Percentiles rank a stretch among this genome's conserved stretches.
Conservation (phyloP, 768 basidiomycete genomes). For the Auricularia sp. region DNA sequence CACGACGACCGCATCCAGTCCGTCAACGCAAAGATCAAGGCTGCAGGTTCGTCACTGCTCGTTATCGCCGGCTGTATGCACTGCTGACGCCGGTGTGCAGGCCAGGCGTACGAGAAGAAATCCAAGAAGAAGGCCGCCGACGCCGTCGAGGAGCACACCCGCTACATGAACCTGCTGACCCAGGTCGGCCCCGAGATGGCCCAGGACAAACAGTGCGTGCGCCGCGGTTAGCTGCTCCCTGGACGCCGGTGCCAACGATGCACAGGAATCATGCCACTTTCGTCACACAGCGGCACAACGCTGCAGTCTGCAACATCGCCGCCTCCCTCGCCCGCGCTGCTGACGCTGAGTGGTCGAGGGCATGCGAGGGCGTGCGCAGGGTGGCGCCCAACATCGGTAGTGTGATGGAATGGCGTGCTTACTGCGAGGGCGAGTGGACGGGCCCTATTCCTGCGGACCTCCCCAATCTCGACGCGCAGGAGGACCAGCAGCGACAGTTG, state of each 20-base stretch:
- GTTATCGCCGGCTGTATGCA: not conserved
- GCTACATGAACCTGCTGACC: conserved; percentile 65
- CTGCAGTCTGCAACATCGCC: conserved; percentile 50
- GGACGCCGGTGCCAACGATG: not conserved
- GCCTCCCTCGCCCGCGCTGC: conserved; percentile 60
- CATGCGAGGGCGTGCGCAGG: conserved; percentile 61
- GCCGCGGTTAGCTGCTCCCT: not conserved
- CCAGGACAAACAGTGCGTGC: conserved; percentile 64
- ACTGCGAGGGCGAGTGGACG: conserved; percentile 70
- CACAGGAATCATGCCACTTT: conserved; percentile 56
- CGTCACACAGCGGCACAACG: conserved; percentile 50
- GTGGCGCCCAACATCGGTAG: conserved; percentile 56
- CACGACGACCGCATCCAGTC: conserved; percentile 62
- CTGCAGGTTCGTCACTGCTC: conserved; percentile 44
- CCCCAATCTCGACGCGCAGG: conserved; percentile 10
- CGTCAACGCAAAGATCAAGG: conserved; percentile 65
- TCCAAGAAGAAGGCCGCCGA: conserved; percentile 62
- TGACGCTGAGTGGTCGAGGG: conserved; percentile 65
- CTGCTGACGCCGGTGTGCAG: conserved; percentile 22
- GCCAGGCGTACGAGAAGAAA: conserved; percentile 69
- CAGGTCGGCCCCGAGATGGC: conserved; percentile 67
- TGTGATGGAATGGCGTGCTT: conserved; percentile 60
- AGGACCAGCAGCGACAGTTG: not conserved
- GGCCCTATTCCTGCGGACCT: conserved; percentile 29
- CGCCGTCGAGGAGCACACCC: conserved; percentile 61